Base-by-base conservation (phyloP, 495 filamentous ascomycete genomes). In the Daldinia vernicosa region DNA sequence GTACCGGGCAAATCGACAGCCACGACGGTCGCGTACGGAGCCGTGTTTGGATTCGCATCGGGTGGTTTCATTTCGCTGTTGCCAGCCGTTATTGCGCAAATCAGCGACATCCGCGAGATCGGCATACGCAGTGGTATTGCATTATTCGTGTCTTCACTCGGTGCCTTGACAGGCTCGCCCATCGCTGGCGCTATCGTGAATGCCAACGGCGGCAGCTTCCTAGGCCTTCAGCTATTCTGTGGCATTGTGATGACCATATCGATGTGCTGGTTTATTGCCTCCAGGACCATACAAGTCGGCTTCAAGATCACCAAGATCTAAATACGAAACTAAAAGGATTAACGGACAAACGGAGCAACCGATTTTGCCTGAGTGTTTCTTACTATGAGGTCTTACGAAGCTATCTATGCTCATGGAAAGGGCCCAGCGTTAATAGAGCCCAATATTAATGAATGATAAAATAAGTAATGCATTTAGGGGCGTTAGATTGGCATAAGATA, bases 61-160 rank as follows among this genome's bases (percentile, higher is more conserved):
- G 92, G 92, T 6, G 89, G 90, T 3, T 92, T 89, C 74, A 87
- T 94, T 58, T 89, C 87, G 0, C 79, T 93, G 3, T 80, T 71
- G 4, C 74, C 74, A 0, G 86, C 88, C 0, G 79, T 91, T 12
- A 76, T 92, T 19, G 90, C 90, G 0, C 90, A 92, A 74, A 90
- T 94, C 69, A 90, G 88, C 12, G 89, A 92, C 67, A 83, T 93
- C 45, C 82, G 89, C 7, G 81, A 93, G 74, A 91, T 95, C 14
- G 92, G 92, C 3, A 82, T 91, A 1, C 84, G 92, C 22, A 91
- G 82, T n/a, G 92, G 92, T 3, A 84, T 86, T 0, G 78, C 89
- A 60, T 93, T 93, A 74, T 84, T 87, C 28, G 78, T 88, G 32
- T 80, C 89, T 14, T 84, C 86, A 3, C 75, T 93, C 56, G 92